Base-by-base conservation (phyloP, 129 eudicot genomes). In the Dittrichia graveolens region DNA sequence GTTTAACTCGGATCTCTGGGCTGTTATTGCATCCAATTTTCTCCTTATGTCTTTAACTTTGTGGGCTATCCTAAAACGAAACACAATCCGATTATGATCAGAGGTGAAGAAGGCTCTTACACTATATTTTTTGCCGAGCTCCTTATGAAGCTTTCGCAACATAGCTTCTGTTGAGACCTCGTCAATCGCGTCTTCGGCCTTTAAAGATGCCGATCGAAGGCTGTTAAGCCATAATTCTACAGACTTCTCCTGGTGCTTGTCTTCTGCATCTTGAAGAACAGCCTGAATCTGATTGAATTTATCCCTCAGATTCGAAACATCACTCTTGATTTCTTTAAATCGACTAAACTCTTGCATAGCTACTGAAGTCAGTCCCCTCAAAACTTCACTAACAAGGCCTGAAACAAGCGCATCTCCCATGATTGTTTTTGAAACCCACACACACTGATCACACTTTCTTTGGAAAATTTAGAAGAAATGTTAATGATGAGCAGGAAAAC, bases 151-250 rank as follows among this genome's bases (percentile, higher is more conserved):
- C 11, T 38, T 44, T 43, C 19, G 55, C 6, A 65, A 1, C 55
- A 45, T 16, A 45, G 43, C 71, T 11, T 65, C 42, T 5, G 71
- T 45, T 7, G 53, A 45, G 71, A 45, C 54, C 12, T 45, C 19
- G 4, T 65, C 55, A 13, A 65, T 40, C 35, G 45, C 53, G 40
- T 65, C n/a, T 65, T 65, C 71, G n/a, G 18, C 55, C 54, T 65
- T 39, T 55, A 65, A 43, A 24, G 71, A 16, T 9, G 56, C 52
- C 0, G 14, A 46, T 46, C 13, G 9, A 8, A 46, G 52, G 4
- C 9, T 7, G 13, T 46, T 46, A 46, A 46, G 52, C 52, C 14
- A 46, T 46, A 46, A 12, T 3, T 46, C 1, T 46, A 46, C 52
- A 46, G 14, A 4, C 3, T 46, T 46, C 15, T 53, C 7, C 3